These are phyloP conservation scores for Sanghuangporus baumii DNA, from an alignment of 1,284 basidiomycete species.

Conservation along the genomic window DNA sequence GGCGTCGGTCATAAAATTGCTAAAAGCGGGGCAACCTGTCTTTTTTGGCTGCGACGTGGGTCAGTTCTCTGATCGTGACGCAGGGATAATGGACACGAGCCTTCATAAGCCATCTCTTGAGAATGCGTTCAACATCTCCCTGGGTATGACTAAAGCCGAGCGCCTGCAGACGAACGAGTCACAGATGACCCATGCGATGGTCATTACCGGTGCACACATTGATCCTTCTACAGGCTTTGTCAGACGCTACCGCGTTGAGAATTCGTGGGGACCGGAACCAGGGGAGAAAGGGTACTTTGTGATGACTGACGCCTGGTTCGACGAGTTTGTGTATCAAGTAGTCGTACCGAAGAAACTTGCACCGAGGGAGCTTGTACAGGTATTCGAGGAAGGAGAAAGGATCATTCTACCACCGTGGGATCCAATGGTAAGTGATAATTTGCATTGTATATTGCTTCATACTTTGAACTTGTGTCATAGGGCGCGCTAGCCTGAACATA, in stretches of 20 bases:
- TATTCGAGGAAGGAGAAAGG: conserved; percentile 68
- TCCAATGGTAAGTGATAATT: conserved; percentile 60
- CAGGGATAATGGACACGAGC: conserved; percentile 83
- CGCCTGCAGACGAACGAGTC: conserved; percentile 79
- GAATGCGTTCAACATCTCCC: conserved; percentile 51
- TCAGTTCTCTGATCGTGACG: conserved; percentile 62
- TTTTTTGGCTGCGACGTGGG: conserved; percentile 94
- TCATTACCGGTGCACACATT: conserved; percentile 88
- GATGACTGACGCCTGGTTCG: conserved; percentile 91
- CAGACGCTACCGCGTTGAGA: conserved; percentile 90
- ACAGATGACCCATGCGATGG: conserved; percentile 91
- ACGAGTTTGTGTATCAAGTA: conserved; percentile 86
- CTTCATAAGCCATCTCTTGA: conserved; percentile 63
- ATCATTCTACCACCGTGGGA: conserved; percentile 81
- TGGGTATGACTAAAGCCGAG: conserved; percentile 75
- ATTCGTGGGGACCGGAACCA: conserved; percentile 82
- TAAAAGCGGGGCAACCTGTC: conserved; percentile 87
- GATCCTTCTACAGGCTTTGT: conserved; percentile 66
- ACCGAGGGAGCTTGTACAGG: conserved; percentile 71
- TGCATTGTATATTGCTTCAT: neutral
- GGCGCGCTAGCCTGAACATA: neutral
- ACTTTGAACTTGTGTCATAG: neutral
- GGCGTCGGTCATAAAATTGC: conserved; percentile 70
- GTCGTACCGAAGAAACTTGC: conserved; percentile 80
- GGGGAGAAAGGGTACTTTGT: conserved; percentile 90